Percentiles rank a stretch among this genome's conserved stretches.
These are phyloP conservation scores for Colletotrichum caudatum DNA, from an alignment of 2,329 filamentous ascomycete species.

Conservation along the genomic window DNA sequence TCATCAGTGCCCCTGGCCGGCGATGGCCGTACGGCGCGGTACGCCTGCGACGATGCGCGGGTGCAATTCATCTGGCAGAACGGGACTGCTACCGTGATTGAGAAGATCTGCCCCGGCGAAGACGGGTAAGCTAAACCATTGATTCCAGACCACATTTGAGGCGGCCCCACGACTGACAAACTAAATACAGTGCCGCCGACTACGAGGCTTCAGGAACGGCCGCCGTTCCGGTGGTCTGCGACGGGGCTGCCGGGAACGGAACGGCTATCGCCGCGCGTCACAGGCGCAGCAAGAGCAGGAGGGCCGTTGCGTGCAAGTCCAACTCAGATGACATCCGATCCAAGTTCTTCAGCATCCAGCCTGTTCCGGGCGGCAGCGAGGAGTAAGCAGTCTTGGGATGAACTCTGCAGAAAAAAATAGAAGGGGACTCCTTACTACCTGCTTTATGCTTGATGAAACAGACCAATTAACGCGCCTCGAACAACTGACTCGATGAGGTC, in stretches of 20 bases:
- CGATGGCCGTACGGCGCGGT: conserved; percentile 52
- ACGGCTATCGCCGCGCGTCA: conserved; percentile 12
- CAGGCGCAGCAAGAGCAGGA: conserved; percentile 13
- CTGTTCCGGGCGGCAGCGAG: conserved; percentile 30
- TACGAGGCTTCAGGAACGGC: conserved; percentile 51
- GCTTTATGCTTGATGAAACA: conserved; percentile 25
- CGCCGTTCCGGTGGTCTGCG: conserved; percentile 34
- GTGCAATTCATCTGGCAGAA: conserved; percentile 60
- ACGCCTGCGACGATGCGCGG: conserved; percentile 55
- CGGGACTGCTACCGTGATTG: conserved; percentile 56
- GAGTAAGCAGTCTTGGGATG: conserved; percentile 19
- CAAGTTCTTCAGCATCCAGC: conserved; percentile 49
- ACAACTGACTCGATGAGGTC: background rate
- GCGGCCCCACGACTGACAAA: conserved; percentile 1
- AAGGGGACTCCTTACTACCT: background rate
- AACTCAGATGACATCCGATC: conserved; percentile 49
- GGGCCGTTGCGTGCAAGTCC: conserved; percentile 38
- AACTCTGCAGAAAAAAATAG: background rate
- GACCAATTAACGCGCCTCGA: conserved; percentile 4
- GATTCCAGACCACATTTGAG: background rate
- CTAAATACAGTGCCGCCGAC: conserved; percentile 44
- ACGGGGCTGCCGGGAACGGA: conserved; percentile 20
- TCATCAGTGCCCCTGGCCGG: conserved; percentile 53
- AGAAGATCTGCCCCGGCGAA: conserved; percentile 56
- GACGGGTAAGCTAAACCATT: conserved; percentile 50